These are phyloP conservation scores for Hypoxylon rubiginosum DNA, from an alignment of 2,329 filamentous ascomycete genomes.

Conservation along the genomic window DNA sequence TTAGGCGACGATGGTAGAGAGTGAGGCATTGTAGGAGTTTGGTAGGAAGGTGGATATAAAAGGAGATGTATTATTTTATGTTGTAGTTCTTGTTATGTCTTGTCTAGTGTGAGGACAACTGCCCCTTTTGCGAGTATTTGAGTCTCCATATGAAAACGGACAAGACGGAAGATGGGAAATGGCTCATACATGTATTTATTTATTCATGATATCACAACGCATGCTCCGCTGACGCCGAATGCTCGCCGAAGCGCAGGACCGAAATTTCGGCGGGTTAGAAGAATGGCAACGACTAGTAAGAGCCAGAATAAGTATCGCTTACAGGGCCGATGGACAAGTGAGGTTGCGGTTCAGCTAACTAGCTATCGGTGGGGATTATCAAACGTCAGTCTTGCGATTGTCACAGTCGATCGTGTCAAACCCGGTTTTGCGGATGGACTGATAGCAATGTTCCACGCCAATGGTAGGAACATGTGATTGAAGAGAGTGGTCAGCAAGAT, in stretches of 20 bases:
- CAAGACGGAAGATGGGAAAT: constrained; percentile 38
- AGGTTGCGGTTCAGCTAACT: constrained; percentile 19
- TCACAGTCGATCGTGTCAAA: constrained; percentile 38
- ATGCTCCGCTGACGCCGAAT: constrained; percentile 33
- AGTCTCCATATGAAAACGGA: constrained; percentile 49
- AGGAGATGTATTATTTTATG: constrained; percentile 12
- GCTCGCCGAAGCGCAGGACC: constrained; percentile 30
- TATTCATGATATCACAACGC: constrained; percentile 43
- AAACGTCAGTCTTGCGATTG: constrained; percentile 44
- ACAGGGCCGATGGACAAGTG: constrained; percentile 38
- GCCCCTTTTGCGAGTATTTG: constrained; percentile 50
- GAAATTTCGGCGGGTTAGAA: constrained; percentile 29
- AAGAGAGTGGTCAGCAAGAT: constrained; percentile 46
- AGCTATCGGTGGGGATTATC: constrained; percentile 38
- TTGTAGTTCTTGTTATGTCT: constrained; percentile 42
- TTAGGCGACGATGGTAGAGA: constrained; percentile 56
- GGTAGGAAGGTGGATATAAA: constrained; percentile 10
- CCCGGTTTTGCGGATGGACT: constrained; percentile 43
- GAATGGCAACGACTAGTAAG: constrained; percentile 9
- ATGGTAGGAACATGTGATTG: constrained; percentile 49
- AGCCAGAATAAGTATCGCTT: constrained; percentile 38
- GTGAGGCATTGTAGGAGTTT: constrained; percentile 49
- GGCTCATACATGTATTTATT: constrained; percentile 48
- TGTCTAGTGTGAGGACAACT: constrained; percentile 49
- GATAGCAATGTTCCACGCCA: constrained; percentile 42